Percentiles rank a stretch among this genome's conserved stretches.
Conservation (phyloP, 2,329 filamentous ascomycete genomes). For the Colletotrichum salicis region DNA sequence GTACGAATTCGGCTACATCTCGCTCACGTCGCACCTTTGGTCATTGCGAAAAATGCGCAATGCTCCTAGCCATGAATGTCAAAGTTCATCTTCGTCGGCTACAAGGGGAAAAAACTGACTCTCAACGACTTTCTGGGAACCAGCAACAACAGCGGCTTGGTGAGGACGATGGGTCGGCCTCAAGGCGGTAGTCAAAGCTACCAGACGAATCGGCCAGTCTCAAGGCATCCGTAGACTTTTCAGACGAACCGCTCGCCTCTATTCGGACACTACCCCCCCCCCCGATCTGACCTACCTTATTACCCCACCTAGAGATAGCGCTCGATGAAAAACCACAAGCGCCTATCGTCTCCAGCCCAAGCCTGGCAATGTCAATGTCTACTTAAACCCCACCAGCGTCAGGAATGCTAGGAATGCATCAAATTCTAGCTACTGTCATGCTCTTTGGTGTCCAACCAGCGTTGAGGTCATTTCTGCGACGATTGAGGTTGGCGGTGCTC, state of each 20-base stretch:
- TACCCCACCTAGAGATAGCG: neutral
- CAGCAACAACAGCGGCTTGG: neutral
- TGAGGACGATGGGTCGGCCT: neutral
- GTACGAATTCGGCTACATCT: neutral
- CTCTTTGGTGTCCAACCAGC: neutral
- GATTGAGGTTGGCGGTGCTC: neutral
- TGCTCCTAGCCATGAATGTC: neutral
- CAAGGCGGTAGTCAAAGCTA: neutral
- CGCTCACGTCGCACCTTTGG: neutral
- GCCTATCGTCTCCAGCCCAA: neutral
- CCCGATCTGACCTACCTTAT: conserved; percentile 14
- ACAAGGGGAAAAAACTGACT: neutral
- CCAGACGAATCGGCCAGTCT: neutral
- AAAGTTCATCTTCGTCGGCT: neutral
- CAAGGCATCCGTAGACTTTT: neutral
- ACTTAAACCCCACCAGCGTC: neutral
- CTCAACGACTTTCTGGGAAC: neutral
- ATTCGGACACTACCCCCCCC: neutral
- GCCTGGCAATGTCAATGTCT: neutral
- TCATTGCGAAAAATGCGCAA: neutral
- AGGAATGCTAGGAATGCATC: neutral
- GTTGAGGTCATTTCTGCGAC: neutral
- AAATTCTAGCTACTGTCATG: neutral
- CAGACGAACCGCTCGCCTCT: conserved; percentile 24
- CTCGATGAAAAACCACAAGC: neutral